Evolutionary conservation across 2,329 filamentous ascomycete genomes (phyloP), one percentile per base, ranked within the genome.

Genomic region (Colletotrichum echinochloae): DNA sequence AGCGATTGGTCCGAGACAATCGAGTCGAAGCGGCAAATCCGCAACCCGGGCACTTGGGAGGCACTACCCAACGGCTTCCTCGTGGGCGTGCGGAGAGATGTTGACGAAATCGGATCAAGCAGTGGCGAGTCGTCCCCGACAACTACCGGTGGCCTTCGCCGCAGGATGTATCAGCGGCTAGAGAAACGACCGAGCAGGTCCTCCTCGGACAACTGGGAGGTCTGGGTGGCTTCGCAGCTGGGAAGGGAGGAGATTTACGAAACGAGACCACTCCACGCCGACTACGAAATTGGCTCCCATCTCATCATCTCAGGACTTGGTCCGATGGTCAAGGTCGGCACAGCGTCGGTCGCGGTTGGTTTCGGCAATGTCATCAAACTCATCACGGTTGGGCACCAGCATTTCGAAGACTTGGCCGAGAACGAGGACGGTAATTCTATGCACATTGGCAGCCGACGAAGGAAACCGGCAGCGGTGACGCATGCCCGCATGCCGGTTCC

Each of bases 311-410:
- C 87, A 2, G 85, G 85, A 55, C 82, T 92, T 1, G 93, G 92
- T 0, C 92, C 92, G 0, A 87, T 92, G 66, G 83, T 85, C 2
- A 83, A 83, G 62, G 81, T 94, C 1, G 92, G 92, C 16, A 85
- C 87, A 57, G 84, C 86, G 55, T 91, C 90, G 60, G 85, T 93
- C 3, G 92, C 89, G 0, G 86, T 95, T 37, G 91, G 87, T 0
- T 89, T 94, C 70, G 93, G 92, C 16, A 92, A 94, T 74, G 84
- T 89, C 1, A 85, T 94, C 75, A 94, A 94, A 79, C 82, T 94
- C 60, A 86, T 94, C 66, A 89, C 88, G 2, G 83, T 91, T 7
- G 91, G 91, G 7, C 86, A 88, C 72, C 91, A 92, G 76, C 83
- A 87, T 39, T 92, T 91, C 74, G 88, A 90, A 20, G 78, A 78